Base-by-base conservation (phyloP, 805 yeast genomes). In the Yarrowia divulgata region DNA sequence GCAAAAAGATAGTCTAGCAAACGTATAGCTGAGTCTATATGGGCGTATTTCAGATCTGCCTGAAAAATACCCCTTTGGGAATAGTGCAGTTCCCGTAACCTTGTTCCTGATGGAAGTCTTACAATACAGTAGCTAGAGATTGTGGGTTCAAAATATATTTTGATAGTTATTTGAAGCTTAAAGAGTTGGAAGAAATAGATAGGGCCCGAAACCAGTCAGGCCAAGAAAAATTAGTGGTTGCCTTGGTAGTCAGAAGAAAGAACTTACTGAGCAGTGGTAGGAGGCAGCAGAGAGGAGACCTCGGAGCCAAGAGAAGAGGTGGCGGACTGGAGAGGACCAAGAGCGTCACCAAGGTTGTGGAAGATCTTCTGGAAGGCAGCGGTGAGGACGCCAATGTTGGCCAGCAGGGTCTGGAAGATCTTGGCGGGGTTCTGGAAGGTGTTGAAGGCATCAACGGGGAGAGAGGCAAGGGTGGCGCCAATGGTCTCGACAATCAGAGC, bases 261-360 rank as follows among this genome's bases (percentile, higher is more conserved):
- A 35, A 35, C 39, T 57, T 57, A 57, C 39, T 40, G 48, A 16
- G 63, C 46, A n/a, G 63, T 5, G 8, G 63, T 8, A n/a, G 63
- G 48, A 40, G 63, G 63, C 37, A 57, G 63, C 23, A 9, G 9
- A 14, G 63, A 54, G 14, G 60, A 40, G 35, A 57, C 16, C 63
- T 40, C 63, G 39, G 63, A 57, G 63, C 63, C 63, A 57, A 57
- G 63, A 57, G 63, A 40, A 57, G 63, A 57, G 48, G 63, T 57
- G 48, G 63, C 63, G n/a, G 63, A 57, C 29, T 16, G 6, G 8
- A 57, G 48, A 40, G 48, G n/a, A 23, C 48, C 37, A n/a, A 57
- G 46, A 40, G 39, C 48, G 12, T 40, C 63, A 1, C 63, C 63
- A 10, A 57, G 63, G 37, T 23, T n/a, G 48, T 9, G 23, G 63